A percentile compares a stretch with the other conserved stretches of the same genome.
Conservation (phyloP, 148 eudicot species). For the Vaccinium macrocarpon region DNA sequence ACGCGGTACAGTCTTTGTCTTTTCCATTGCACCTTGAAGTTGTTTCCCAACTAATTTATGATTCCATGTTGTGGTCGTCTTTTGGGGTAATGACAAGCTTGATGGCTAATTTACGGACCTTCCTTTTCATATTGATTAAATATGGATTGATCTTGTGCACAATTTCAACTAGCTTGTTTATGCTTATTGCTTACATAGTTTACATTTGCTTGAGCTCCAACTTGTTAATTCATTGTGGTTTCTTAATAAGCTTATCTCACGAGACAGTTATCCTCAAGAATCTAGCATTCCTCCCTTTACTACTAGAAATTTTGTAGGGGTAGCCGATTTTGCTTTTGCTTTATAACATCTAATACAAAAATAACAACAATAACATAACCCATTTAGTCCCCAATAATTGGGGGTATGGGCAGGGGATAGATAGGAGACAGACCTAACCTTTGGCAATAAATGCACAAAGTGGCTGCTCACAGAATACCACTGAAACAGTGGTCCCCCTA, state of each 20-base stretch:
- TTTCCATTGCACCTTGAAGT: not conserved
- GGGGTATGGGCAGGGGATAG: too few species aligned
- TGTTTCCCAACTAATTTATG: not conserved
- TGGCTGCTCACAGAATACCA: too few species aligned
- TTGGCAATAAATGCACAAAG: too few species aligned
- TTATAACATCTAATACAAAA: too few species aligned
- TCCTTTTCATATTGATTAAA: not conserved
- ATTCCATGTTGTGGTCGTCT: not conserved
- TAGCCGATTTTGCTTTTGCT: not conserved
- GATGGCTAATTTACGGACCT: not conserved
- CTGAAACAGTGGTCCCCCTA: too few species aligned
- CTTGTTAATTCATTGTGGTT: not conserved
- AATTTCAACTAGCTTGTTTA: not conserved
- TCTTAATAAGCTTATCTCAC: not conserved
- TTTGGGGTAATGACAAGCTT: not conserved
- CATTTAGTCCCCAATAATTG: too few species aligned
- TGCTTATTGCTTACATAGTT: not conserved
- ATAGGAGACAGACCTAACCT: too few species aligned
- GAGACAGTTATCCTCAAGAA: not conserved
- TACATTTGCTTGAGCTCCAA: not conserved
- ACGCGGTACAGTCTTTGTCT: conserved; percentile 39
- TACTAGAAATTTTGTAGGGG: not conserved
- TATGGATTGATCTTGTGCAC: not conserved
- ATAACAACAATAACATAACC: too few species aligned
- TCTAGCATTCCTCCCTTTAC: not conserved